A percentile compares a stretch with the other conserved stretches of the same genome.
These are phyloP conservation scores for Boletus subparvulus DNA, from an alignment of 768 basidiomycete species.

Conservation along the genomic window DNA sequence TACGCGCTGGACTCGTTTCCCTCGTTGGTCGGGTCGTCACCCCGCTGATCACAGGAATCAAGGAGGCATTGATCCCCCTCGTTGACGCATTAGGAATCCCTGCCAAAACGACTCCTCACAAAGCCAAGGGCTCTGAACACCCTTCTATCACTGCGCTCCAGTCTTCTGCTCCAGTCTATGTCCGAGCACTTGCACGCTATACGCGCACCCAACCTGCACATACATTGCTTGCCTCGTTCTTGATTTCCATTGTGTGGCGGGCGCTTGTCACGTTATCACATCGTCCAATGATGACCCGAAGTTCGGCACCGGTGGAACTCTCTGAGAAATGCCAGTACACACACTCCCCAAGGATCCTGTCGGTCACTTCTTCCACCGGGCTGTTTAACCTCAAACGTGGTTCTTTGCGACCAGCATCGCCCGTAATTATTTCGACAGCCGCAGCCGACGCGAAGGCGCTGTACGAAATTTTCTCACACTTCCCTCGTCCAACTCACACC, in stretches of 20 bases:
- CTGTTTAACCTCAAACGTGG: slow-evolving; percentile 67
- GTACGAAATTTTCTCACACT: slow-evolving; percentile 55
- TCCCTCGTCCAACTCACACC: slow-evolving; percentile 61
- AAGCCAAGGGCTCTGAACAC: slow-evolving; percentile 36
- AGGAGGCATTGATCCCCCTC: slow-evolving; percentile 57
- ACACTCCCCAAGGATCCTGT: slow-evolving; percentile 45
- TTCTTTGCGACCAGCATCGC: slow-evolving; percentile 67
- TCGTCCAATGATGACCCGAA: slow-evolving; percentile 47
- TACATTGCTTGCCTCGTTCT: slow-evolving; percentile 60
- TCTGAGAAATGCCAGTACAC: slow-evolving; percentile 44
- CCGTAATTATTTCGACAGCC: slow-evolving; percentile 42
- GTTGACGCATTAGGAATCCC: slow-evolving; percentile 61
- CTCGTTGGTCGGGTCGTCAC: slow-evolving; percentile 64
- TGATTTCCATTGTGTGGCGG: slow-evolving; percentile 75
- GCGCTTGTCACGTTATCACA: slow-evolving; percentile 69
- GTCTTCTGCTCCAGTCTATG: slow-evolving; percentile 59
- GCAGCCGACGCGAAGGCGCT: slow-evolving; percentile 61
- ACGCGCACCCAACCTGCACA: slow-evolving; percentile 56
- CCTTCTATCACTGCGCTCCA: slow-evolving; percentile 62
- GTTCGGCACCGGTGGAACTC: slow-evolving; percentile 35
- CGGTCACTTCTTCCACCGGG: slow-evolving; percentile 53
- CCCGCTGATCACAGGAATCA: slow-evolving; percentile 62
- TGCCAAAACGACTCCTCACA: slow-evolving; percentile 25
- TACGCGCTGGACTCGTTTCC: slow-evolving; percentile 71
- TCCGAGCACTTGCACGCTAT: slow-evolving; percentile 55